Percentiles rank a stretch among this genome's conserved stretches.
These are phyloP conservation scores for Tetracladium setigerum DNA, from an alignment of 495 filamentous ascomycete species.

Conservation along the genomic window DNA sequence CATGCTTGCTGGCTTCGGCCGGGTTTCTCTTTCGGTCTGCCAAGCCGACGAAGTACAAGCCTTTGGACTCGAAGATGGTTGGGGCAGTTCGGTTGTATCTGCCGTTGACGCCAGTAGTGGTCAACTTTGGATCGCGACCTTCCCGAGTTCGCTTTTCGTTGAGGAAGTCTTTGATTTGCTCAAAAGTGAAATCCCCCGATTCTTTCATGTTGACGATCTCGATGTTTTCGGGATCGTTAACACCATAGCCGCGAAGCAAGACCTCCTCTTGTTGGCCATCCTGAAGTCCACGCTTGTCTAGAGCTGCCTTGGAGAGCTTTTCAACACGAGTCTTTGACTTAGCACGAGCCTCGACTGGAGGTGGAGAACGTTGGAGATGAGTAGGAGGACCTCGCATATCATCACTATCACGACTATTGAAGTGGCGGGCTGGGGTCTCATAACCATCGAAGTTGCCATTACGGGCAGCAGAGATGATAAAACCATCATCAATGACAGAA, in stretches of 20 bases:
- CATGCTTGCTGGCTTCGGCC: neutral
- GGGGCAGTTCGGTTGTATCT: conserved; percentile 21
- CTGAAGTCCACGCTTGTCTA: conserved; percentile 11
- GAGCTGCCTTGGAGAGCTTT: conserved; percentile 11
- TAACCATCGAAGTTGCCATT: too few relatives aligned
- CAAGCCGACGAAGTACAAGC: conserved; percentile 11
- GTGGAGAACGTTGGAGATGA: too few relatives aligned
- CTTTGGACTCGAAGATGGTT: conserved; percentile 10
- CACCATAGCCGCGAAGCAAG: conserved; percentile 11
- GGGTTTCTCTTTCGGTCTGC: conserved; percentile 1
- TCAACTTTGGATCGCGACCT: conserved; percentile 8
- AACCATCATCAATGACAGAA: too few relatives aligned
- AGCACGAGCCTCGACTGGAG: too few relatives aligned
- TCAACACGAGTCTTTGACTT: too few relatives aligned
- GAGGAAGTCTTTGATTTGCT: conserved; percentile 7
- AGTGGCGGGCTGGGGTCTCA: too few relatives aligned
- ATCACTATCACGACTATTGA: too few relatives aligned
- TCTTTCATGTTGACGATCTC: conserved; percentile 17
- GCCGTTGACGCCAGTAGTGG: conserved; percentile 3
- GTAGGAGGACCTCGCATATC: too few relatives aligned
- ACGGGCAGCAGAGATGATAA: too few relatives aligned
- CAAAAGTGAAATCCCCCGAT: conserved; percentile 1
- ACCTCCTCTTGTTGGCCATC: conserved; percentile 1
- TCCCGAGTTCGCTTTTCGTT: conserved; percentile 10
- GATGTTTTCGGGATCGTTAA: conserved; percentile 23